These are phyloP conservation scores for Penicillium simplicissimum DNA, from an alignment of 495 filamentous ascomycete species.

Conservation along the genomic window DNA sequence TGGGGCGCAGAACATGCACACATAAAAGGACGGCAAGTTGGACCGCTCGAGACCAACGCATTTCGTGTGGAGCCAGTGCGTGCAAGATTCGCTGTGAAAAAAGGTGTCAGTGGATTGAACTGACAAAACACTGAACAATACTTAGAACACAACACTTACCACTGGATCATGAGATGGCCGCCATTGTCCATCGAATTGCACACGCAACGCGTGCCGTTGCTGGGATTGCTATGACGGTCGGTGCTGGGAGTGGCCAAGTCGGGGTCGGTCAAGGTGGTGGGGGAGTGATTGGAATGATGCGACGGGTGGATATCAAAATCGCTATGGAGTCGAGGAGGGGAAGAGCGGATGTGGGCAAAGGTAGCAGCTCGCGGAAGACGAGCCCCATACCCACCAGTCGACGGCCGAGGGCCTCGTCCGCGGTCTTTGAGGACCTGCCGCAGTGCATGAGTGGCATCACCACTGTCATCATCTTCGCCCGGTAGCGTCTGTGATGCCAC, in stretches of 20 bases:
- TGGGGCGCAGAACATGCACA: constrained; percentile 78
- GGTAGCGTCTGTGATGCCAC: constrained; percentile 58
- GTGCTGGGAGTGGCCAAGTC: constrained; percentile 67
- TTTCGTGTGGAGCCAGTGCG: constrained; percentile 77
- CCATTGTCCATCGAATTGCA: constrained; percentile 68
- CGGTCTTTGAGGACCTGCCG: constrained; percentile 71
- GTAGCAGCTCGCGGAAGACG: constrained; percentile 36
- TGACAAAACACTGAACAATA: too few species aligned
- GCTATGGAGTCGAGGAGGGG: constrained; percentile 44
- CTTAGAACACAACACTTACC: constrained; percentile 50
- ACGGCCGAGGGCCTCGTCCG: constrained; percentile 48
- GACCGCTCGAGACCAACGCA: constrained; percentile 70
- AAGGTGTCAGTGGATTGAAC: not conserved
- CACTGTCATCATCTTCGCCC: constrained; percentile 49
- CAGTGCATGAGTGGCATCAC: constrained; percentile 63
- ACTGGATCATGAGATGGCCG: constrained; percentile 78
- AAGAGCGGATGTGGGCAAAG: constrained; percentile 44
- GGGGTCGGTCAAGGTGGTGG: constrained; percentile 67
- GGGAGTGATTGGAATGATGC: constrained; percentile 54
- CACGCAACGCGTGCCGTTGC: constrained; percentile 68
- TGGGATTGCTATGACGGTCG: constrained; percentile 54
- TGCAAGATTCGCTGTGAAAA: constrained; percentile 72
- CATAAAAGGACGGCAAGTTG: constrained; percentile 71
- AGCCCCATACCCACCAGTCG: constrained; percentile 35
- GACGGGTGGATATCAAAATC: constrained; percentile 39